Conservation (phyloP, 2,329 filamentous ascomycete genomes). For the Sporothrix variecibatus region DNA sequence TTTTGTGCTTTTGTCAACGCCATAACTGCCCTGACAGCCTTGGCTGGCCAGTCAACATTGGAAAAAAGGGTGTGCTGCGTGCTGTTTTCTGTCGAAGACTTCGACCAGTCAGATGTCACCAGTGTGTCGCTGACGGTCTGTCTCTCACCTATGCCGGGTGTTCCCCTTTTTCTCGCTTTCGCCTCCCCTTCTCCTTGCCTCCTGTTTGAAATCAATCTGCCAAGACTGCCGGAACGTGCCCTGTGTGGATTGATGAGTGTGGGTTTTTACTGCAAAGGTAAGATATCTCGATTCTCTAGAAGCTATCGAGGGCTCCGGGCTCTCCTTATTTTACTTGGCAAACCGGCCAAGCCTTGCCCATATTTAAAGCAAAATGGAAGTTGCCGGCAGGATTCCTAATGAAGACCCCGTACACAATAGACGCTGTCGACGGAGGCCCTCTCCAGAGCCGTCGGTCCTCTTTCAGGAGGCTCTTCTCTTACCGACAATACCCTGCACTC, state of each 20-base stretch:
- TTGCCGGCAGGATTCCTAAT: neutral
- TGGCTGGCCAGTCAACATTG: slow-evolving; percentile 9
- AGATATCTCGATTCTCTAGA: no score
- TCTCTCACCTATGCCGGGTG: neutral
- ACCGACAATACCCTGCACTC: neutral
- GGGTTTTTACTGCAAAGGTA: no score
- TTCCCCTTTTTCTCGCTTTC: neutral
- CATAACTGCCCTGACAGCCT: no score
- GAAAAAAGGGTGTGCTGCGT: neutral
- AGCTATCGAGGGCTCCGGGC: no score
- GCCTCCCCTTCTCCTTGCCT: neutral
- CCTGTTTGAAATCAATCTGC: neutral
- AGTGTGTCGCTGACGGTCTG: neutral
- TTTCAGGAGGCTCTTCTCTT: neutral
- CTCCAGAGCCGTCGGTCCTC: neutral
- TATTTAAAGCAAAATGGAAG: neutral
- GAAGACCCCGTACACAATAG: no score
- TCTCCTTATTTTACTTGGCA: slow-evolving; percentile 7
- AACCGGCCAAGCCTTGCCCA: neutral
- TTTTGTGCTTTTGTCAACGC: neutral
- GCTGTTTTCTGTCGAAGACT: neutral
- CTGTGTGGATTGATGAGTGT: neutral
- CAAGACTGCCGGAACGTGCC: neutral
- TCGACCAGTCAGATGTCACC: neutral
- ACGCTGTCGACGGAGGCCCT: neutral